Percentiles rank a stretch among this genome's conserved stretches.
Conservation (phyloP, 306 rosid species). For the Lotus japonicus region DNA sequence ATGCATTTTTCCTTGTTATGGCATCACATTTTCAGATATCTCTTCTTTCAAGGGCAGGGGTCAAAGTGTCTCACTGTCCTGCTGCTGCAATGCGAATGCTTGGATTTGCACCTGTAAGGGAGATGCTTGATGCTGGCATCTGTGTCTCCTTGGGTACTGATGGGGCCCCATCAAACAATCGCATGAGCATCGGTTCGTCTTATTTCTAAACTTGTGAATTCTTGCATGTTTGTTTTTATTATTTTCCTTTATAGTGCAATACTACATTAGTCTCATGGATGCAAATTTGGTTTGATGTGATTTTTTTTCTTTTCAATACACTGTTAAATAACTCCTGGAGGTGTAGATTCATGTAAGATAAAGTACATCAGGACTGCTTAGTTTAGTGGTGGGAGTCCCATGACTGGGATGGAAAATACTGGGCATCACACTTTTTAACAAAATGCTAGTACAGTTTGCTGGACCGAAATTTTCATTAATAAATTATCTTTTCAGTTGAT, state of each 20-base stretch:
- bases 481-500: slow-evolving; percentile 58
- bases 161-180: slow-evolving; percentile 89
- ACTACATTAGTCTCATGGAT: not conserved
- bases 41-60: slow-evolving; percentile 65
- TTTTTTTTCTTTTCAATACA: slow-evolving; percentile 1
- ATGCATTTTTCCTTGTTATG: not conserved
- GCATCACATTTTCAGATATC: slow-evolving; percentile 45
- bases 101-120: slow-evolving; percentile 84
- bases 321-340: not conserved
- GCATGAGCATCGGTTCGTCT: slow-evolving; percentile 82
- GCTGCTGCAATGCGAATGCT: slow-evolving; percentile 97
- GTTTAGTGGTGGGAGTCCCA: not conserved
- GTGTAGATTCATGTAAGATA: not conserved
- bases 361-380: not conserved
- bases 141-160: slow-evolving; percentile 91
- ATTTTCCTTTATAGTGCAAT: not conserved
- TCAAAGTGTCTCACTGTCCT: slow-evolving; percentile 83
- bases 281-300: not conserved
- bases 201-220: slow-evolving; percentile 7
- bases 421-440: not conserved
- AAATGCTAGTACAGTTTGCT: not conserved
- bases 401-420: not conserved
- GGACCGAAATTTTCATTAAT: slow-evolving; percentile 17
- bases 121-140: slow-evolving; percentile 81
- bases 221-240: not conserved